phyloP scores from a whole-genome alignment of 2,329 filamentous ascomycete species.

The Colletotrichum abscissum region DNA sequence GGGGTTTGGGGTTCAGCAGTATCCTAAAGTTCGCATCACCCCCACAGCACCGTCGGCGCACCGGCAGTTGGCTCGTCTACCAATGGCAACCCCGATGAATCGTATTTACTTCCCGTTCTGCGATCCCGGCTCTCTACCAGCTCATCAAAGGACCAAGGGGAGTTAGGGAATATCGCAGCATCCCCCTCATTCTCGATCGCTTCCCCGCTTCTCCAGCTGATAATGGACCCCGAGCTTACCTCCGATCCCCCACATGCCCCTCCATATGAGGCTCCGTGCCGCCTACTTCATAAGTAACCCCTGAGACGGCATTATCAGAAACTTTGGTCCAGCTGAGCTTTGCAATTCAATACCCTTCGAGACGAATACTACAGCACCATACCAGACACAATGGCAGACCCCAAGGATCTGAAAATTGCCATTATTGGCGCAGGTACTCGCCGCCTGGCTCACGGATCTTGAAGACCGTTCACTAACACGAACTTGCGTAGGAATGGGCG shows the following conservation, averaged over 20 bases:
- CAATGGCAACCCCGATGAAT: not conserved
- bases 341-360: not conserved
- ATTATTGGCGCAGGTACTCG: slow-evolving; percentile 60
- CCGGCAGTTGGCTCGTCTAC: slow-evolving; percentile 21
- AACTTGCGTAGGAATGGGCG: slow-evolving; percentile 75
- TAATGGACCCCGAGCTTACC: slow-evolving; percentile 25
- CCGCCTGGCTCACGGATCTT: not conserved
- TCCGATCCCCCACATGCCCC: slow-evolving; percentile 29
- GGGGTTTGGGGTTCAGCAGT: slow-evolving; percentile 23
- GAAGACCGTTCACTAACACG: not conserved
- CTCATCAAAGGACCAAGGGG: slow-evolving; percentile 18
- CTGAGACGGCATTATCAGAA: not conserved
- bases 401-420: slow-evolving; percentile 52
- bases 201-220: slow-evolving; percentile 34
- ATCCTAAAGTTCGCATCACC: slow-evolving; percentile 21
- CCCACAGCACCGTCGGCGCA: slow-evolving; percentile 22
- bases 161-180: slow-evolving; percentile 10
- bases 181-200: slow-evolving; percentile 21
- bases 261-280: slow-evolving; percentile 24
- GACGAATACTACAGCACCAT: not conserved
- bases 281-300: slow-evolving; percentile 21
- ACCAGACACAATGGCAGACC: slow-evolving; percentile 42
- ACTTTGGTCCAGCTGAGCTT: not conserved
- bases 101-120: slow-evolving; percentile 16
- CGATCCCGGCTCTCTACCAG: slow-evolving; percentile 20